phyloP scores from a whole-genome alignment of 108 stramenopile species.

The Poteriospumella lacustris region DNA sequence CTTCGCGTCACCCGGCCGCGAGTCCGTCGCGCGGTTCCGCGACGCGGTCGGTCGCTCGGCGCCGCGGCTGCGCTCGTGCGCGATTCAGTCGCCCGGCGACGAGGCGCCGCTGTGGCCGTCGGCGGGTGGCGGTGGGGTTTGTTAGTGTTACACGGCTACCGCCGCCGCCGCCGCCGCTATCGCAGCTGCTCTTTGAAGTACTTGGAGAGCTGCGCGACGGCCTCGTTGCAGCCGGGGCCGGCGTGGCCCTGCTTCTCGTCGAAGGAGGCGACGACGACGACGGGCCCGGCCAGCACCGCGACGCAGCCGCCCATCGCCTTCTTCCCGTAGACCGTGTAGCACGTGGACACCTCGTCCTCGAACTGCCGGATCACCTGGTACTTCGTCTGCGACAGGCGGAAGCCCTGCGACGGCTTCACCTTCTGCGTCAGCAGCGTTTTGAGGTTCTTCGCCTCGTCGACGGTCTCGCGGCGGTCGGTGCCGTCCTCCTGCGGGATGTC shows the following conservation, averaged over 20 bases:
- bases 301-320: conserved; percentile 18
- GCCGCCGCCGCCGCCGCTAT: neutral
- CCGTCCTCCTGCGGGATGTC: conserved; percentile 28
- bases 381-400: neutral
- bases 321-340: conserved; percentile 24
- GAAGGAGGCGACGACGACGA: neutral
- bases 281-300: neutral
- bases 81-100: too few species aligned
- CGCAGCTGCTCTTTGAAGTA: neutral
- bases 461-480: conserved; percentile 16
- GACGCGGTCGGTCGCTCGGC: too few species aligned
- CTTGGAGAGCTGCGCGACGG: neutral
- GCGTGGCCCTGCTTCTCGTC: conserved; percentile 14
- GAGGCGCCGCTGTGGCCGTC: too few species aligned
- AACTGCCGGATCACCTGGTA: conserved; percentile 16
- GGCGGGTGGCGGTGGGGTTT: too few species aligned
- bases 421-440: neutral
- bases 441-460: conserved; percentile 21
- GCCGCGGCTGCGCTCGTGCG: too few species aligned
- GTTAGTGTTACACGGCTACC: too few species aligned
- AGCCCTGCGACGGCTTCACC: conserved; percentile 11
- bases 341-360: conserved; percentile 5
- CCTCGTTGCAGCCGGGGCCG: neutral
- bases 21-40: too few species aligned
- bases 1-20: too few species aligned